Percentiles rank a stretch among this genome's conserved stretches.
Evolutionary conservation across 2,329 filamentous ascomycete genomes (phyloP).

Genomic region (Alternaria sp.): DNA sequence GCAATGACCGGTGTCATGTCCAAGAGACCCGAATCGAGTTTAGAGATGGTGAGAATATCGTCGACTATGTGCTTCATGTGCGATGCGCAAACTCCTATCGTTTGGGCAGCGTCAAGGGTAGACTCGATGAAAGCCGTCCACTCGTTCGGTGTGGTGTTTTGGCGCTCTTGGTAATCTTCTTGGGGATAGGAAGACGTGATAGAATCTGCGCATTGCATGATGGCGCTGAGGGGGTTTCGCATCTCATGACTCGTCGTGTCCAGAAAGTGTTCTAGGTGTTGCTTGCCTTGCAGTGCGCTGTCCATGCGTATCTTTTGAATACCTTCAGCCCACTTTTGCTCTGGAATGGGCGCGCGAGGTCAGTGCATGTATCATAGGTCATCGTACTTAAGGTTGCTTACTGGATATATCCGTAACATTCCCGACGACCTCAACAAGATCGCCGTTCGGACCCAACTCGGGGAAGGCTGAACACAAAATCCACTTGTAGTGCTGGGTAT

Average conservation of each 20-base stretch:
- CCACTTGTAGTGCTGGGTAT: constrained; percentile 31
- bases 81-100: constrained; percentile 52
- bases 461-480: constrained; percentile 40
- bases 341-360: background rate
- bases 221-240: constrained; percentile 52
- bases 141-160: constrained; percentile 6
- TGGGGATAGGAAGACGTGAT: constrained; percentile 37
- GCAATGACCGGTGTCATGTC: constrained; percentile 50
- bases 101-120: constrained; percentile 47
- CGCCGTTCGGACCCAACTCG: constrained; percentile 26
- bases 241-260: constrained; percentile 51
- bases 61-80: constrained; percentile 57
- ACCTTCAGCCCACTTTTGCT: constrained; percentile 47
- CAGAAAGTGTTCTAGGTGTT: constrained; percentile 45
- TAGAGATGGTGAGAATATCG: constrained; percentile 54
- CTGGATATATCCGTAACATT: constrained; percentile 46
- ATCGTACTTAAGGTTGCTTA: background rate
- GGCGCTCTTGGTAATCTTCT: constrained; percentile 4
- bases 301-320: constrained; percentile 40
- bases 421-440: constrained; percentile 42
- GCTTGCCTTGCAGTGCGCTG: constrained; percentile 41
- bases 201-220: constrained; percentile 52
- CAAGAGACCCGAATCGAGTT: constrained; percentile 52
- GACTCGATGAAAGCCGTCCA: constrained; percentile 29
- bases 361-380: background rate